A percentile compares a stretch with the other conserved stretches of the same genome.
phyloP scores from a whole-genome alignment of 768 basidiomycete genomes.

The Sporobolomyces roseus region DNA sequence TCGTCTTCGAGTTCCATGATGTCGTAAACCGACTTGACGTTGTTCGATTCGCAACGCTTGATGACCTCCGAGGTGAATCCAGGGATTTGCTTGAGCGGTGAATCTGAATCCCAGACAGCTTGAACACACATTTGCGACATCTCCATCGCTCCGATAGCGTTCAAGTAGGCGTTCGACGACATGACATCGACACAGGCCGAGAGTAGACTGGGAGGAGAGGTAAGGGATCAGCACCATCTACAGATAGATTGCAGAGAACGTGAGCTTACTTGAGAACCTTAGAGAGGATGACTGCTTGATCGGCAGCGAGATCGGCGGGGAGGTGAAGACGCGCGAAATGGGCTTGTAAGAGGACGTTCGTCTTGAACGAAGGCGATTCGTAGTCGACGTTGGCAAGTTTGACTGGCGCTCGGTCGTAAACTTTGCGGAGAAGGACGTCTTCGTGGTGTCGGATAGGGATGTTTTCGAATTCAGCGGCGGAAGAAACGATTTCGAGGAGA shows the following conservation, averaged over 20 bases:
- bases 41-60: slow-evolving; percentile 74
- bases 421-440: slow-evolving; percentile 48
- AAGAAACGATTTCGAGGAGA: slow-evolving; percentile 90
- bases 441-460: slow-evolving; percentile 95
- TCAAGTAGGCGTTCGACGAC: slow-evolving; percentile 94
- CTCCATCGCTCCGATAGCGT: slow-evolving; percentile 94
- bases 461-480: slow-evolving; percentile 90
- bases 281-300: slow-evolving; percentile 79
- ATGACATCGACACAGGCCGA: slow-evolving; percentile 97
- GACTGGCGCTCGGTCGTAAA: slow-evolving; percentile 91
- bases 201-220: slow-evolving; percentile 32
- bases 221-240: slow-evolving; percentile 3
- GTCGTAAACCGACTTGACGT: slow-evolving; percentile 87
- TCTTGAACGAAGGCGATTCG: slow-evolving; percentile 95
- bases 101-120: slow-evolving; percentile 95
- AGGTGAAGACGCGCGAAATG: slow-evolving; percentile 91
- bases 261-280: slow-evolving; percentile 67
- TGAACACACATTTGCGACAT: slow-evolving; percentile 98
- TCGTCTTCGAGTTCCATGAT: slow-evolving; percentile 98
- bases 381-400: slow-evolving; percentile 76
- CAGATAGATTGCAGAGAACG: slow-evolving; percentile 49
- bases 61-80: slow-evolving; percentile 90
- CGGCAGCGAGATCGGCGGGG: slow-evolving; percentile 87
- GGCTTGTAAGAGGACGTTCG: slow-evolving; percentile 90
- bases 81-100: slow-evolving; percentile 89